Percentiles rank a stretch among this genome's conserved stretches.
These are phyloP conservation scores for Phalaenopsis equestris DNA, from an alignment of 106 monocot genomes.

Conservation along the genomic window DNA sequence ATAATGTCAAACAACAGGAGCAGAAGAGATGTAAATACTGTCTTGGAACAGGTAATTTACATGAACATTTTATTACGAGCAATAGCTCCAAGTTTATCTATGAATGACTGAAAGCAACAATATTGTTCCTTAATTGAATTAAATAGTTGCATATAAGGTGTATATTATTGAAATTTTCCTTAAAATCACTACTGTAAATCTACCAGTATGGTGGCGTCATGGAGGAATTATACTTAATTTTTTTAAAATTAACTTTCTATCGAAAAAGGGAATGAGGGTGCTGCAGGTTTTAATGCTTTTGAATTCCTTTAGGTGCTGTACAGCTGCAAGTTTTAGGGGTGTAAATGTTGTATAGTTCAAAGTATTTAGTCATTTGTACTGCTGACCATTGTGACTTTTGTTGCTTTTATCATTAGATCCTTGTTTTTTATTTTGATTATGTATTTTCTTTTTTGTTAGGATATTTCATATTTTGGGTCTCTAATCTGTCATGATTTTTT, in stretches of 20 bases:
- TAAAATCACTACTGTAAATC: neutral
- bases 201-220: neutral
- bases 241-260: neutral
- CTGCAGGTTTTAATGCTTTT: neutral
- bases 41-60: constrained; percentile 71
- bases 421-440: too few relatives aligned
- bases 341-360: neutral
- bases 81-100: neutral
- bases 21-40: constrained; percentile 75
- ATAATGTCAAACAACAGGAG: constrained; percentile 74
- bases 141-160: neutral
- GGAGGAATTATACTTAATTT: neutral
- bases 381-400: too few relatives aligned
- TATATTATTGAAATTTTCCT: neutral
- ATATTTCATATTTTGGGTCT: too few relatives aligned
- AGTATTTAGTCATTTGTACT: too few relatives aligned
- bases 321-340: neutral
- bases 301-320: neutral
- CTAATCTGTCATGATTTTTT: too few relatives aligned
- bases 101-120: neutral
- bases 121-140: neutral
- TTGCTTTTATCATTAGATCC: too few relatives aligned
- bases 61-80: neutral
- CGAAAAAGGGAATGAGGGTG: neutral
- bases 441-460: too few relatives aligned